A percentile compares a stretch with the other conserved stretches of the same genome.
phyloP scores from a whole-genome alignment of 768 basidiomycete species.

The Russula ochroleuca region DNA sequence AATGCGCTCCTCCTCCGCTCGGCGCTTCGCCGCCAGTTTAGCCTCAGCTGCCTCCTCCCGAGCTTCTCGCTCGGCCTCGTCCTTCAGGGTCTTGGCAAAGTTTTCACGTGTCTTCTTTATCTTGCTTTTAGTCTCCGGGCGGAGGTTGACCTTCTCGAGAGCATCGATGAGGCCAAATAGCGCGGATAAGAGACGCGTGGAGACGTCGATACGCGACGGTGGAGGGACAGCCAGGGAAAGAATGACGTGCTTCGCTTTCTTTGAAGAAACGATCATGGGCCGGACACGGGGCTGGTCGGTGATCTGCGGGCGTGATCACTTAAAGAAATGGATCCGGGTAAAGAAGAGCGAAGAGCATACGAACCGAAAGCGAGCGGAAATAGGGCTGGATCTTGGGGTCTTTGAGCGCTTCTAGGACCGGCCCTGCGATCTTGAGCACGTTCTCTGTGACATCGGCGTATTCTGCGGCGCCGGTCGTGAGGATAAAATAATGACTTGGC shows the following conservation, averaged over 20 bases:
- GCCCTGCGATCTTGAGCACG: slow-evolving; percentile 57
- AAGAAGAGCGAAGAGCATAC: slow-evolving; percentile 30
- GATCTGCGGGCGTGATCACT: slow-evolving; percentile 41
- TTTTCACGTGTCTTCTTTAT: slow-evolving; percentile 70
- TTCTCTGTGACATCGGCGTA: slow-evolving; percentile 81
- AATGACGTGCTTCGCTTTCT: slow-evolving; percentile 69
- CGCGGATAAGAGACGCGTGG: slow-evolving; percentile 57
- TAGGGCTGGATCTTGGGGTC: slow-evolving; percentile 63
- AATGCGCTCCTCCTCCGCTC: slow-evolving; percentile 67
- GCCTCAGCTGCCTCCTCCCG: slow-evolving; percentile 69
- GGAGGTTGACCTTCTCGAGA: slow-evolving; percentile 48
- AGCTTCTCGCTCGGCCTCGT: slow-evolving; percentile 62
- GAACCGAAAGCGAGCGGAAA: slow-evolving; percentile 81
- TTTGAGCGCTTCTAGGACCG: slow-evolving; percentile 53
- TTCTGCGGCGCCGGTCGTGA: slow-evolving; percentile 44
- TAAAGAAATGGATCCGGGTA: slow-evolving; percentile 6
- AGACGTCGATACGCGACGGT: slow-evolving; percentile 44
- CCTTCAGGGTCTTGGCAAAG: slow-evolving; percentile 61
- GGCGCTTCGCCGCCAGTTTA: slow-evolving; percentile 67
- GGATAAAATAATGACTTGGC: background rate
- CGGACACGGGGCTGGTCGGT: slow-evolving; percentile 82
- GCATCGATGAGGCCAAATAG: slow-evolving; percentile 74
- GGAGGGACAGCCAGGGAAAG: slow-evolving; percentile 60
- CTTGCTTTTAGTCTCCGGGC: slow-evolving; percentile 80
- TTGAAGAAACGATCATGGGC: slow-evolving; percentile 47